Evolutionary conservation across 2,329 filamentous ascomycete species (phyloP).

Genomic region (Colletotrichum lentis): DNA sequence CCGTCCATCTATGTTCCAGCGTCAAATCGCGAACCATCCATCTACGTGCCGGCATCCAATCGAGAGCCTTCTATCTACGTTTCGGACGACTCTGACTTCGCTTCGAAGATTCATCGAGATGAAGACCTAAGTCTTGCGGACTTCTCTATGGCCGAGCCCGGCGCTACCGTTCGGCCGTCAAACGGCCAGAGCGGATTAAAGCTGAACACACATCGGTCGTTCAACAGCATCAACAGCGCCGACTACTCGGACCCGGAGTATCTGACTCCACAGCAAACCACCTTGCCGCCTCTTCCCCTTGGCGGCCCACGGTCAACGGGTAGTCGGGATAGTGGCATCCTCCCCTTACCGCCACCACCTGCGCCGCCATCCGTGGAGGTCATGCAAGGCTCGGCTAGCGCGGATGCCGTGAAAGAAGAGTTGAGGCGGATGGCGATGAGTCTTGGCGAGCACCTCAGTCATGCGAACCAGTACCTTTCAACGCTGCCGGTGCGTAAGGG

Average conservation of each 20-base stretch:
- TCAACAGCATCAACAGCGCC: conserved; percentile 38
- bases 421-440: conserved; percentile 61
- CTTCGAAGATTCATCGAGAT: conserved; percentile 45
- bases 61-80: conserved; percentile 69
- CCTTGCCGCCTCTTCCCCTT: conserved; percentile 40
- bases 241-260: conserved; percentile 40
- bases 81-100: conserved; percentile 64
- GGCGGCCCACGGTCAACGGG: conserved; percentile 28
- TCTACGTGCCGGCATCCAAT: conserved; percentile 61
- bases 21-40: conserved; percentile 62
- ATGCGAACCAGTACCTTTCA: conserved; percentile 56
- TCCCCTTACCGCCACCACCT: conserved; percentile 50
- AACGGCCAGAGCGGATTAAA: conserved; percentile 26
- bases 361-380: conserved; percentile 59
- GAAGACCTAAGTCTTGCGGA: conserved; percentile 45
- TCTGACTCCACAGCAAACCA: conserved; percentile 45
- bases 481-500: conserved; percentile 50
- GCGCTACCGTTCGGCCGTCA: conserved; percentile 30
- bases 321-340: conserved; percentile 9
- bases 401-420: conserved; percentile 60
- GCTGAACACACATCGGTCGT: conserved; percentile 34
- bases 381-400: conserved; percentile 62
- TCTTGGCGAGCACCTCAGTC: conserved; percentile 57
- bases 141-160: conserved; percentile 41
- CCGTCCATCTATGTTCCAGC: conserved; percentile 66